phyloP scores from a whole-genome alignment of 805 yeast species.

The Teunomyces panamensis region DNA sequence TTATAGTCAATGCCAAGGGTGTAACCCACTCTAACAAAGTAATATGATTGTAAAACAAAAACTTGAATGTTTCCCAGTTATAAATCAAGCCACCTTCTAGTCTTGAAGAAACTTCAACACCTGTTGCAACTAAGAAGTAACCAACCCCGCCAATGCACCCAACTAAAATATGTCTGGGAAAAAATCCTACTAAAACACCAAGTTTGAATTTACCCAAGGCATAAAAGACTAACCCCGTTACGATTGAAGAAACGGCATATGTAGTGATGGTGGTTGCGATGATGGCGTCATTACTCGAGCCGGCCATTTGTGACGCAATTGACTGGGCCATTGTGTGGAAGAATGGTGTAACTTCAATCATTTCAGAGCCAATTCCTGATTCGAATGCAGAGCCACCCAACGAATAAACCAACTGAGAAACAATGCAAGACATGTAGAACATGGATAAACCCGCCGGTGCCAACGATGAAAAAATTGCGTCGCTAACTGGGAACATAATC shows the following conservation, averaged over 20 bases:
- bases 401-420: constrained; percentile 84
- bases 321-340: constrained; percentile 91
- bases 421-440: constrained; percentile 90
- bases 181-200: constrained; percentile 88
- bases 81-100: constrained; percentile 72
- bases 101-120: constrained; percentile 85
- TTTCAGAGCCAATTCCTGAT: constrained; percentile 93
- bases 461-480: constrained; percentile 66
- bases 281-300: constrained; percentile 47
- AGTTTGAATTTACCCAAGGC: constrained; percentile 72
- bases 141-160: constrained; percentile 99
- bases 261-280: constrained; percentile 85
- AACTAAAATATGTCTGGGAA: constrained; percentile 92
- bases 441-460: constrained; percentile 91
- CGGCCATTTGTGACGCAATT: constrained; percentile 52
- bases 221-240: constrained; percentile 83
- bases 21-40: constrained; percentile 54
- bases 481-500: constrained; percentile 93
- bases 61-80: constrained; percentile 51
- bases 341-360: constrained; percentile 99
- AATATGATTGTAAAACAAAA: constrained; percentile 41
- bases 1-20: constrained; percentile 62
- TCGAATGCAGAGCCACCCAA: constrained; percentile 88
- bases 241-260: constrained; percentile 75
- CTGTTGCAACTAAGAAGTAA: constrained; percentile 84